Evolutionary conservation across 176 grass and related monocot genomes (phyloP).

Genomic region (Ampelocalamus luodianensis): DNA sequence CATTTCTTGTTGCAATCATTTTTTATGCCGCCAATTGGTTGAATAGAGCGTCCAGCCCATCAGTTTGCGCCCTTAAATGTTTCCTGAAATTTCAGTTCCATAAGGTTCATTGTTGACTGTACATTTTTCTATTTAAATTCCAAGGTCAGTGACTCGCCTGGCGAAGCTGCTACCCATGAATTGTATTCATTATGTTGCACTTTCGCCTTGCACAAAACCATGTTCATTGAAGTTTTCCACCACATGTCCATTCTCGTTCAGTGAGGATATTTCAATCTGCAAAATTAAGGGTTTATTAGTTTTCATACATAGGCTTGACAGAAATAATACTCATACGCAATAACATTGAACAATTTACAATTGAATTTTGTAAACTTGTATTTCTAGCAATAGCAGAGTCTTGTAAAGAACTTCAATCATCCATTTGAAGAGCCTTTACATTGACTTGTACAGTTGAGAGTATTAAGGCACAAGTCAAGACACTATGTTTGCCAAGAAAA

Average conservation of each 20-base stretch:
- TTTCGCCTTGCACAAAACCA: constrained; percentile 54
- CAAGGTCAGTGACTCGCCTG: constrained; percentile 1
- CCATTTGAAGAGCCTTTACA: constrained; percentile 10
- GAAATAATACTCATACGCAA: neutral
- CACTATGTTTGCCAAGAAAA: constrained; percentile 16
- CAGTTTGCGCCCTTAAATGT: neutral
- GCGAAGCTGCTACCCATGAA: neutral
- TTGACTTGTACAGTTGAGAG: neutral
- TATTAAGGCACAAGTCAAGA: neutral
- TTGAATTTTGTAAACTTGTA: neutral
- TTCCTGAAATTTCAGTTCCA: constrained; percentile 7
- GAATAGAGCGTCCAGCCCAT: neutral
- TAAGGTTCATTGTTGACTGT: neutral
- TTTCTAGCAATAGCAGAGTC: constrained; percentile 8
- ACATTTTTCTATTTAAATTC: neutral
- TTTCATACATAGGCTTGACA: constrained; percentile 1
- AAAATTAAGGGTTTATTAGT: constrained; percentile 30
- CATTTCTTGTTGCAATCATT: constrained; percentile 17
- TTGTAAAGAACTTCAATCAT: neutral
- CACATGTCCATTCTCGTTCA: constrained; percentile 20
- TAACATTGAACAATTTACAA: constrained; percentile 10
- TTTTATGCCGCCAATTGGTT: neutral
- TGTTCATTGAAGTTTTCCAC: constrained; percentile 33
- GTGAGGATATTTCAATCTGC: constrained; percentile 35
- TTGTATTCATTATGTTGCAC: neutral